Evolutionary conservation across 805 yeast genomes (phyloP).

Genomic region (Pichia gijzeniarum): DNA sequence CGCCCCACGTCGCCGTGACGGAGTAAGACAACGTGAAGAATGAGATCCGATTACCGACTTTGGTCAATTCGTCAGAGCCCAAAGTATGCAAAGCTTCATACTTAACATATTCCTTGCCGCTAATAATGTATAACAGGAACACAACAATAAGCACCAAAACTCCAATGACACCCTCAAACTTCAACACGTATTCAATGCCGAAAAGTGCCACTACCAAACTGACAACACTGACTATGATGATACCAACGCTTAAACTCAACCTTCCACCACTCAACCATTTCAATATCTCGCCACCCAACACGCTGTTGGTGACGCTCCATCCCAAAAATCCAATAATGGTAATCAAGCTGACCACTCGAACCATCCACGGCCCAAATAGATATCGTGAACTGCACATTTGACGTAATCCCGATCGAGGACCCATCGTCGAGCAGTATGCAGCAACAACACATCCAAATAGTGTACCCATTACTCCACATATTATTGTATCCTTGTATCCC

Average conservation of each 20-base stretch:
- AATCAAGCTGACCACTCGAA: slow-evolving; percentile 65
- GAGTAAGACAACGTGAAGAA: slow-evolving; percentile 71
- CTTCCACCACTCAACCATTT: slow-evolving; percentile 56
- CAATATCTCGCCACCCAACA: slow-evolving; percentile 81
- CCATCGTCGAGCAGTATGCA: slow-evolving; percentile 80
- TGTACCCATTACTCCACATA: slow-evolving; percentile 58
- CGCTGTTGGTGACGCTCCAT: slow-evolving; percentile 92
- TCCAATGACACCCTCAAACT: slow-evolving; percentile 61
- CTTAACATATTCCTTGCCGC: slow-evolving; percentile 36
- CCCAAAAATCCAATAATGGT: slow-evolving; percentile 75
- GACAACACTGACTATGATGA: slow-evolving; percentile 58
- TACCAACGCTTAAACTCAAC: slow-evolving; percentile 69
- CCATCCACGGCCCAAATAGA: slow-evolving; percentile 82
- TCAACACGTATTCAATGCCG: slow-evolving; percentile 68
- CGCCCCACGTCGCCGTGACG: slow-evolving; percentile 85
- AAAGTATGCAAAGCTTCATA: slow-evolving; percentile 33
- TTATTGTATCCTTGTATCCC: slow-evolving; percentile 57
- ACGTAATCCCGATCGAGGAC: slow-evolving; percentile 84
- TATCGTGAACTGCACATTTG: slow-evolving; percentile 81
- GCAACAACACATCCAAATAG: slow-evolving; percentile 69
- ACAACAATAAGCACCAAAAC: slow-evolving; percentile 66
- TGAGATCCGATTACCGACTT: slow-evolving; percentile 63
- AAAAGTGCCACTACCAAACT: slow-evolving; percentile 65
- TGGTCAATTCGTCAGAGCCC: slow-evolving; percentile 34
- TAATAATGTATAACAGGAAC: slow-evolving; percentile 56